Percentiles rank a stretch among this genome's conserved stretches.
Evolutionary conservation across 2,329 filamentous ascomycete genomes (phyloP).

Genomic region (Botrytis squamosa): DNA sequence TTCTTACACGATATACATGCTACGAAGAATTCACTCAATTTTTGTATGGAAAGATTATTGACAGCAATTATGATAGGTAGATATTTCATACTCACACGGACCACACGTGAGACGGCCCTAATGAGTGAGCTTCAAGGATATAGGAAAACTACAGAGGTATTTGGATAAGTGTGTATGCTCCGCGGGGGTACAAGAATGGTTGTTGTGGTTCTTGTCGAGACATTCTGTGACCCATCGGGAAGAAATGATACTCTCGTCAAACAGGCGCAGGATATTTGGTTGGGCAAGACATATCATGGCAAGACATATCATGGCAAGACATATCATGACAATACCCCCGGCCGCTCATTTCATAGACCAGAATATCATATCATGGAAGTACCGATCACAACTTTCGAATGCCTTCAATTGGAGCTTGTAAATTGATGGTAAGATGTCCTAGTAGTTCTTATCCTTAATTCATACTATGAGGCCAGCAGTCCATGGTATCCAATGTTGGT

Average conservation of each 20-base stretch:
- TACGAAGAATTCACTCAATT: background rate
- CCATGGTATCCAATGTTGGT: background rate
- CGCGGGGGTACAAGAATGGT: background rate
- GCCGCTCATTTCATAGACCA: background rate
- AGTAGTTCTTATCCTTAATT: background rate
- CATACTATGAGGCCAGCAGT: background rate
- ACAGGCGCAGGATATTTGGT: background rate
- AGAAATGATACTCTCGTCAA: background rate
- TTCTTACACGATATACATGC: background rate
- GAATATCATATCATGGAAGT: background rate
- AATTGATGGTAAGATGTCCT: background rate
- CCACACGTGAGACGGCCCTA: background rate
- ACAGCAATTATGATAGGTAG: background rate
- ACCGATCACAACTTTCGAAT: background rate
- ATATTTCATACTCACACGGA: slow-evolving; percentile 9
- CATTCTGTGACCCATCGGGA: background rate
- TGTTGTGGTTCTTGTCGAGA: background rate
- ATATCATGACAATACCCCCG: background rate
- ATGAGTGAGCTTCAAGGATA: slow-evolving; percentile 5
- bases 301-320: background rate
- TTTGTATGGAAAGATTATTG: background rate
- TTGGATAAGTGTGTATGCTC: background rate
- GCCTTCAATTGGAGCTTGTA: background rate
- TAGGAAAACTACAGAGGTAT: background rate
- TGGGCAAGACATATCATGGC: background rate